Conservation (phyloP, 1,284 basidiomycete genomes). For the Irpex sp. region DNA sequence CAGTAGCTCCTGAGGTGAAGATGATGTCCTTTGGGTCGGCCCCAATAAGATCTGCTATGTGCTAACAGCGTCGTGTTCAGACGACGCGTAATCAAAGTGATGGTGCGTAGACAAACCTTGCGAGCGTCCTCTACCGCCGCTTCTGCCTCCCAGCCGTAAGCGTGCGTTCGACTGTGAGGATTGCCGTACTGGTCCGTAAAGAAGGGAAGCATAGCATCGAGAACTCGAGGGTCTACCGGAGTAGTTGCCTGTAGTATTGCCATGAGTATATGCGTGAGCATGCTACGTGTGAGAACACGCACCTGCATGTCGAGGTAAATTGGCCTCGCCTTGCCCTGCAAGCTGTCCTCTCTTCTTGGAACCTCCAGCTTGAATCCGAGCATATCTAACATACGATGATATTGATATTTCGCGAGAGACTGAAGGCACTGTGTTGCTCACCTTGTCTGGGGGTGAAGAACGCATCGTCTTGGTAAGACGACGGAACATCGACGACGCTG, state of each 20-base stretch:
- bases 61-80: constrained; percentile 35
- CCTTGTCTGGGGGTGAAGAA: constrained; percentile 73
- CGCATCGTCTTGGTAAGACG: constrained; percentile 65
- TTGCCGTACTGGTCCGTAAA: constrained; percentile 97
- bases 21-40: constrained; percentile 96
- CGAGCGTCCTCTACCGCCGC: constrained; percentile 90
- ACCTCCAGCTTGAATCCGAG: constrained; percentile 85
- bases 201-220: constrained; percentile 97
- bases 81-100: not conserved
- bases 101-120: constrained; percentile 44
- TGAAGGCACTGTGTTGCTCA: constrained; percentile 26
- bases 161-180: constrained; percentile 96
- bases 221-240: constrained; percentile 94
- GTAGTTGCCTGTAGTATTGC: constrained; percentile 79
- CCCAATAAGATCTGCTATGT: constrained; percentile 90
- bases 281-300: constrained; percentile 17
- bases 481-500: constrained; percentile 73
- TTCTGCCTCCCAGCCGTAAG: constrained; percentile 99
- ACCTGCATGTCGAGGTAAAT: constrained; percentile 98
- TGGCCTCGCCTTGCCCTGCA: constrained; percentile 70
- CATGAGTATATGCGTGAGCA: not conserved
- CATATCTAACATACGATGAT: constrained; percentile 56
- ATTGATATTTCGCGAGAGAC: not conserved
- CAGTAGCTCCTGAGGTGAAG: constrained; percentile 98
- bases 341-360: constrained; percentile 58